A percentile compares a stretch with the other conserved stretches of the same genome.
These are phyloP conservation scores for Arthromyces matolae DNA, from an alignment of 768 basidiomycete genomes.

Conservation along the genomic window DNA sequence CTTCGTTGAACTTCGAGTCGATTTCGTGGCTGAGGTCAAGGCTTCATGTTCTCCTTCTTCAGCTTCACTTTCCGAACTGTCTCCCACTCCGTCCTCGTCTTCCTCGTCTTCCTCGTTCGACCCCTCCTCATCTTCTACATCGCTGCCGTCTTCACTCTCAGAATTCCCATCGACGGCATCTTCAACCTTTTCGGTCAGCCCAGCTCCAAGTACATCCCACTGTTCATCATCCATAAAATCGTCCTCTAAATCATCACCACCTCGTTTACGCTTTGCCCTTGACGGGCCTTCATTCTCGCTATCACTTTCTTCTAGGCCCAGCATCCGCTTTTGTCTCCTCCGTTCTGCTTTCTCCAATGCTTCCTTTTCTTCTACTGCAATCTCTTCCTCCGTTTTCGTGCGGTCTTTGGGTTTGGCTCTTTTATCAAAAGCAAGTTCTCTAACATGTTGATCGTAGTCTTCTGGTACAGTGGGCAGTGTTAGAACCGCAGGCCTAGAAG, in stretches of 20 bases:
- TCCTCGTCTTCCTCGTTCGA: slow-evolving; percentile 30
- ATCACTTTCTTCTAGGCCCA: slow-evolving; percentile 70
- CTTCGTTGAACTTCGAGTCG: slow-evolving; percentile 26
- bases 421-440: slow-evolving; percentile 89
- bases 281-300: slow-evolving; percentile 52
- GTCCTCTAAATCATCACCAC: slow-evolving; percentile 89
- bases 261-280: slow-evolving; percentile 53
- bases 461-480: slow-evolving; percentile 32
- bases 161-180: slow-evolving; percentile 36
- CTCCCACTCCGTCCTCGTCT: slow-evolving; percentile 35
- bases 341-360: slow-evolving; percentile 83
- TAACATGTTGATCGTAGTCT: slow-evolving; percentile 90
- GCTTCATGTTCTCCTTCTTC: slow-evolving; percentile 45
- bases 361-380: slow-evolving; percentile 85
- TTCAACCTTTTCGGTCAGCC: slow-evolving; percentile 32
- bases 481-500: slow-evolving; percentile 16
- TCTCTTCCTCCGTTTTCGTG: slow-evolving; percentile 94
- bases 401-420: slow-evolving; percentile 92
- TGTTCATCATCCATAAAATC: slow-evolving; percentile 56
- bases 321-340: slow-evolving; percentile 75
- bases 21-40: slow-evolving; percentile 29
- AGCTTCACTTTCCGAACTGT: slow-evolving; percentile 27
- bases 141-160: slow-evolving; percentile 39
- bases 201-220: slow-evolving; percentile 40
- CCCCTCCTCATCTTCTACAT: slow-evolving; percentile 21